These are phyloP conservation scores for Arthroderma sp. DNA, from an alignment of 2,329 filamentous ascomycete species.

Conservation along the genomic window DNA sequence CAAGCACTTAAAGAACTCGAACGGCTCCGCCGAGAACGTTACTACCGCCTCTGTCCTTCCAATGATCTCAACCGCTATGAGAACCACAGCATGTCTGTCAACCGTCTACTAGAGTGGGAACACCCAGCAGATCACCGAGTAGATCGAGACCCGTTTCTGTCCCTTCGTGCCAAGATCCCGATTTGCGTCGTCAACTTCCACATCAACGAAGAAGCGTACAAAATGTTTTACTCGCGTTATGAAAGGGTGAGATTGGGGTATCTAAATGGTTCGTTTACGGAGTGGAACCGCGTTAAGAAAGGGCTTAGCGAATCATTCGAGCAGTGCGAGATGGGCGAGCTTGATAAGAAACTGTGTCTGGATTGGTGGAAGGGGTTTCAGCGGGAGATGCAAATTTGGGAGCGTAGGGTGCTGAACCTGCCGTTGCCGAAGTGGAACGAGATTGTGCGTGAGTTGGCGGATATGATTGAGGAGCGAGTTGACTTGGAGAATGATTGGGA, in stretches of 20 bases:
- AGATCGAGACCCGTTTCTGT: constrained; percentile 11
- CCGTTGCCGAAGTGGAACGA: constrained; percentile 17
- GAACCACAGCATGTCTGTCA: constrained; percentile 14
- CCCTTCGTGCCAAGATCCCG: constrained; percentile 17
- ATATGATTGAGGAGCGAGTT: constrained; percentile 16
- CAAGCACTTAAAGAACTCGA: constrained; percentile 11
- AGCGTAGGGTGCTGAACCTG: constrained; percentile 12
- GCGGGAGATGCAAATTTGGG: constrained; percentile 18
- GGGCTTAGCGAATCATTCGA: constrained; percentile 9
- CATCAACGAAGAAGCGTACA: constrained; percentile 14
- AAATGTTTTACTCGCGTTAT: constrained; percentile 7
- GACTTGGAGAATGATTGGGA: constrained; percentile 13
- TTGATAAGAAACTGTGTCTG: constrained; percentile 12
- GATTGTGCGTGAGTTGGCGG: constrained; percentile 15
- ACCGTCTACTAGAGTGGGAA: constrained; percentile 17
- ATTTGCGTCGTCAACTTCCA: constrained; percentile 13
- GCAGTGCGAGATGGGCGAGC: constrained; percentile 5
- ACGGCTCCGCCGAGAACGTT: constrained; percentile 11
- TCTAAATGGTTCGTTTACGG: constrained; percentile 6
- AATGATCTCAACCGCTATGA: not conserved
- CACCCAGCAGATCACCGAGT: not conserved
- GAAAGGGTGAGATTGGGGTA: constrained; percentile 4
- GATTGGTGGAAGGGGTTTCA: constrained; percentile 17
- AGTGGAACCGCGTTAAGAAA: constrained; percentile 10
- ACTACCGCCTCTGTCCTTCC: constrained; percentile 16